These are phyloP conservation scores for Penicillium decumbens DNA, from an alignment of 2,329 filamentous ascomycete species.

Conservation along the genomic window DNA sequence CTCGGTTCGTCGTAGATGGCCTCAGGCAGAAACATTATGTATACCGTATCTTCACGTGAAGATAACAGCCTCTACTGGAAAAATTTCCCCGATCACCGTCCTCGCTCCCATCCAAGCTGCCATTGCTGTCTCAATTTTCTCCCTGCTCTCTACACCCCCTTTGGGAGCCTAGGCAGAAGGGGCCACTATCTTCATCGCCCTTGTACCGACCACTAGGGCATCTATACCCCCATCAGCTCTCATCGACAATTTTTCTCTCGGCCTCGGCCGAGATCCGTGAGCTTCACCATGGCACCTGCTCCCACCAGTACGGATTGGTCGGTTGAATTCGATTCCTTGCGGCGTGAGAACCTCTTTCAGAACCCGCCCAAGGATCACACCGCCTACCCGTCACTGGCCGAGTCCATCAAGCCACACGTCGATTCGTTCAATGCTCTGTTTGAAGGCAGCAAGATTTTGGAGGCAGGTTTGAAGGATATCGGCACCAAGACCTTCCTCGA, in stretches of 20 bases:
- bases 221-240: not conserved
- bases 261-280: slow-evolving; percentile 10
- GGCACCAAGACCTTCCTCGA: slow-evolving; percentile 84
- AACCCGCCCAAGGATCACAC: slow-evolving; percentile 82
- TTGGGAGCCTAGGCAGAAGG: slow-evolving; percentile 17
- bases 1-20: not conserved
- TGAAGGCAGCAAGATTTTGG: slow-evolving; percentile 64
- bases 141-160: slow-evolving; percentile 14
- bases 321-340: slow-evolving; percentile 76
- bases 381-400: slow-evolving; percentile 80
- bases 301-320: slow-evolving; percentile 70
- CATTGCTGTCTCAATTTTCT: slow-evolving; percentile 25
- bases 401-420: slow-evolving; percentile 85
- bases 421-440: slow-evolving; percentile 94
- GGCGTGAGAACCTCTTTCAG: slow-evolving; percentile 81
- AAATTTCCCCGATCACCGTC: slow-evolving; percentile 37
- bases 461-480: slow-evolving; percentile 78
- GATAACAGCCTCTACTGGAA: slow-evolving; percentile 39
- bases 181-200: slow-evolving; percentile 3
- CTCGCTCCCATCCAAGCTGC: slow-evolving; percentile 22
- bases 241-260: slow-evolving; percentile 9
- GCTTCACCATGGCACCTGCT: slow-evolving; percentile 49
- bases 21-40: not conserved
- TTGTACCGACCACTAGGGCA: not conserved
- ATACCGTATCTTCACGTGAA: slow-evolving; percentile 39